Base-by-base conservation (phyloP, 345 rosid genomes). In the Isatis tinctoria region DNA sequence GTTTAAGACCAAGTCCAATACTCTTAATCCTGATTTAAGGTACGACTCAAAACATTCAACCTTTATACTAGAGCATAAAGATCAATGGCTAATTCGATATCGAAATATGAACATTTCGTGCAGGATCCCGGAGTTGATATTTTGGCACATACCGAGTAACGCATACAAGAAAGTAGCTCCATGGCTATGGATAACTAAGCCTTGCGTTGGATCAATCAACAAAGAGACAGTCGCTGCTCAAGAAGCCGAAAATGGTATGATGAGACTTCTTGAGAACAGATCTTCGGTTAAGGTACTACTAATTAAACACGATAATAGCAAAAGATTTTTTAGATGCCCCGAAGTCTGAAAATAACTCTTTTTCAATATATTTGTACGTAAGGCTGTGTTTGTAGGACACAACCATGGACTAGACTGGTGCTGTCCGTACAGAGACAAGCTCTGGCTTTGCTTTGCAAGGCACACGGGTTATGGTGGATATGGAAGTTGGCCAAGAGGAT, bases 371-470 rank as follows among this genome's bases (percentile, higher is more conserved):
- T 37, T 28, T 77, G 60, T 47, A 22, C 53, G 80, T 85, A 89
- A 59, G 97, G 92, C 96, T 48, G 85, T 91, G 35, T 87, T 91
- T 84, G 97, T 85, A 27, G 99, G 97, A 59, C 99, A 88, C 79
- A 87, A 90, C 86, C 99, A 88, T 67, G 97, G 99, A 78, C 59
- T 95, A 61, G 97, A 95, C 81, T 88, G 97, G 97, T 95, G 96
- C 64, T 95, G 99, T 80, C 99, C 96, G 22, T 67, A 84, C 75
- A 56, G 59, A 60, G 45, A 78, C 3, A 84, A 82, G 60, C 83
- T 88, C 9, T 91, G 97, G 99, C 88, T 94, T 32, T 94, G 99
- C 88, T 94, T 79, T 81, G 97, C 99, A 0, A 84, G 97, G 82
- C 97, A 91, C 74, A 82, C 93, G 0, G 92, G 97, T 56, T 83